phyloP scores from a whole-genome alignment of 2,329 filamentous ascomycete species.

The Colletotrichum aenigma region DNA sequence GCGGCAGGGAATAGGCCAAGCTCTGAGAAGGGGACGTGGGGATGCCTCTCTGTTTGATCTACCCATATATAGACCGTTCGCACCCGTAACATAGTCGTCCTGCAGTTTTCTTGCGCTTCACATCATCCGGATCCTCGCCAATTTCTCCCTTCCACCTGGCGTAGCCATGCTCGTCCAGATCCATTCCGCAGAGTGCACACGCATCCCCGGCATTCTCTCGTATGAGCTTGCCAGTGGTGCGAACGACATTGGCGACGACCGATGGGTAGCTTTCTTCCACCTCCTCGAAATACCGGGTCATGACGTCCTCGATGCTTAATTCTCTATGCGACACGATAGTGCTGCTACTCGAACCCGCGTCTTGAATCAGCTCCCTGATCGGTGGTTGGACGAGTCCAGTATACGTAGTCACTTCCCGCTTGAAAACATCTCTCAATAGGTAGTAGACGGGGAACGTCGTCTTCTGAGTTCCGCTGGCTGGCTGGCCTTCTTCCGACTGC shows the following conservation, averaged over 20 bases:
- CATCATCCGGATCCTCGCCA: conserved; percentile 43
- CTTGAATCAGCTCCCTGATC: conserved; percentile 49
- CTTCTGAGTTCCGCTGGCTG: not conserved
- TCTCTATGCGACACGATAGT: conserved; percentile 70
- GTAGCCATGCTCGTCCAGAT: conserved; percentile 66
- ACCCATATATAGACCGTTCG: conserved; percentile 65
- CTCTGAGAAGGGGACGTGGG: not conserved
- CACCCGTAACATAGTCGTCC: conserved; percentile 74
- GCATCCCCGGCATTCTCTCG: conserved; percentile 40
- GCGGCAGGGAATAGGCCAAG: not conserved
- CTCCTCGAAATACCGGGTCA: conserved; percentile 85
- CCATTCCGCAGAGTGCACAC: conserved; percentile 76
- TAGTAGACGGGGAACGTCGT: conserved; percentile 64
- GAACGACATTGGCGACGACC: conserved; percentile 93
- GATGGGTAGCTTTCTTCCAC: conserved; percentile 88
- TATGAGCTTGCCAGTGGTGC: conserved; percentile 84
- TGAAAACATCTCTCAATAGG: conserved; percentile 83
- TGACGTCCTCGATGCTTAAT: conserved; percentile 88
- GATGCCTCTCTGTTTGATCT: conserved; percentile 19
- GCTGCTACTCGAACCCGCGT: conserved; percentile 28
- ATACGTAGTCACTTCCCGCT: conserved; percentile 78
- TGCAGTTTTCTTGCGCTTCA: conserved; percentile 27
- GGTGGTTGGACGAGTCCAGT: conserved; percentile 56
- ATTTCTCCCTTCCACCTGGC: conserved; percentile 67
- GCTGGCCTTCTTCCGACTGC: not conserved